A percentile compares a stretch with the other conserved stretches of the same genome.
Conservation (phyloP, 2,329 filamentous ascomycete genomes). For the Sporothrix phasma region DNA sequence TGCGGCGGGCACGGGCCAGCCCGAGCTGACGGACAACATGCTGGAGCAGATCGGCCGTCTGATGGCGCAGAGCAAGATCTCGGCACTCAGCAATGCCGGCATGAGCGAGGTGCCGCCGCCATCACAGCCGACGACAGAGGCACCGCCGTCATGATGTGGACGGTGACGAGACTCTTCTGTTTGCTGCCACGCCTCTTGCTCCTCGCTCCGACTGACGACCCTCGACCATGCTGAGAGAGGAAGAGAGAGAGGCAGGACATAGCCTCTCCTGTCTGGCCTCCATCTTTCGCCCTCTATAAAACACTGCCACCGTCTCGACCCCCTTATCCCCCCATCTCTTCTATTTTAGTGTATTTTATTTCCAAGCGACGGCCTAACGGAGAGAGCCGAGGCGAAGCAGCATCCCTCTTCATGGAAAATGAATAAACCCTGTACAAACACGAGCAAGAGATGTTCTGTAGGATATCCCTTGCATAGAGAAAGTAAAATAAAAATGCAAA, state of each 20-base stretch:
- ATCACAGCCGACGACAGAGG: background rate
- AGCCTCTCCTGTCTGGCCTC: background rate
- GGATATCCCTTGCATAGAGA: background rate
- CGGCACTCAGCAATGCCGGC: constrained; percentile 6
- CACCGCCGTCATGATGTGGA: background rate
- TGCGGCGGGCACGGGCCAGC: constrained; percentile 45
- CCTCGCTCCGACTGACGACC: background rate
- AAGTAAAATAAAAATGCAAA: background rate
- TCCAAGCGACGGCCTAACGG: constrained; percentile 1
- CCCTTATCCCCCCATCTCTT: background rate
- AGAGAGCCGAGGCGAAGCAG: background rate
- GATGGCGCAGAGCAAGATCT: constrained; percentile 41
- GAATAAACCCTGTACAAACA: constrained; percentile 1
- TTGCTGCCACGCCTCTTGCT: background rate
- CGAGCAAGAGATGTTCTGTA: constrained; percentile 1
- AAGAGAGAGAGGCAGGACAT: no score
- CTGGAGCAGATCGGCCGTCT: constrained; percentile 52
- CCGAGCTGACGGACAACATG: constrained; percentile 47
- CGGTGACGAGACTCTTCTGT: background rate
- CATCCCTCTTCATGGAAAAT: background rate
- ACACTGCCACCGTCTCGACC: background rate
- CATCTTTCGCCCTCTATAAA: background rate
- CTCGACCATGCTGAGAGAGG: background rate
- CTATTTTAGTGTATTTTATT: constrained; percentile 6
- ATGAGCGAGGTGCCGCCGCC: constrained; percentile 4